Conservation (phyloP, 768 basidiomycete species). For the Lactarius vividus region DNA sequence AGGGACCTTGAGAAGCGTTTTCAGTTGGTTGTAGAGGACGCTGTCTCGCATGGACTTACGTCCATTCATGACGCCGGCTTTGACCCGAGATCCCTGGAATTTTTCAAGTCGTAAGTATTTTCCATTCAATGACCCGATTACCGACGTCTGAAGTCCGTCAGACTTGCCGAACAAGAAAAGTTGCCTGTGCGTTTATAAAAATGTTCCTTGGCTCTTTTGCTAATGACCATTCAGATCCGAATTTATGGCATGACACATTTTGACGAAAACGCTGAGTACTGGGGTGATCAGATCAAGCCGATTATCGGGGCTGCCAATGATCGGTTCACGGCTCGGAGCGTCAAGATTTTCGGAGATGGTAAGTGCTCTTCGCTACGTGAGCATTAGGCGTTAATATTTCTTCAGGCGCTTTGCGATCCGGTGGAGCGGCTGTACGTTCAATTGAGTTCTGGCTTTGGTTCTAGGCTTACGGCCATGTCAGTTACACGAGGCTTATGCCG, state of each 20-base stretch:
- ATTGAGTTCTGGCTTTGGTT: not conserved
- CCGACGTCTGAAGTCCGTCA: conserved; percentile 33
- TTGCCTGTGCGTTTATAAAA: conserved; percentile 50
- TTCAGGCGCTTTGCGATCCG: conserved; percentile 79
- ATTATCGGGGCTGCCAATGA: conserved; percentile 58
- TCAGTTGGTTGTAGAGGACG: conserved; percentile 60
- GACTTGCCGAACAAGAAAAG: conserved; percentile 55
- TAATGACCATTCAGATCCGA: conserved; percentile 50
- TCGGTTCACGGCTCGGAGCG: conserved; percentile 66
- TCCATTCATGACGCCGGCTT: conserved; percentile 86
- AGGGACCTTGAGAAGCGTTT: conserved; percentile 60
- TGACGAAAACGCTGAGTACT: conserved; percentile 64
- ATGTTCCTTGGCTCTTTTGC: not conserved
- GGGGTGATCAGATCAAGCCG: conserved; percentile 62
- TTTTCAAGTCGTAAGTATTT: conserved; percentile 60
- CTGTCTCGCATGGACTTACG: conserved; percentile 69
- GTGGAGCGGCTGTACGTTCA: conserved; percentile 74
- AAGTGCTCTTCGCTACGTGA: conserved; percentile 20
- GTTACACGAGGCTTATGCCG: conserved; percentile 80
- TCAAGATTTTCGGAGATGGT: conserved; percentile 81
- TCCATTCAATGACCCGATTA: conserved; percentile 13
- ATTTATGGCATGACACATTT: conserved; percentile 77
- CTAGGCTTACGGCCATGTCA: conserved; percentile 32
- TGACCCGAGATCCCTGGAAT: conserved; percentile 62
- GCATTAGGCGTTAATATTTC: conserved; percentile 4